Evolutionary conservation across 2,329 filamentous ascomycete genomes (phyloP).

Genomic region (Xylariales sp.): DNA sequence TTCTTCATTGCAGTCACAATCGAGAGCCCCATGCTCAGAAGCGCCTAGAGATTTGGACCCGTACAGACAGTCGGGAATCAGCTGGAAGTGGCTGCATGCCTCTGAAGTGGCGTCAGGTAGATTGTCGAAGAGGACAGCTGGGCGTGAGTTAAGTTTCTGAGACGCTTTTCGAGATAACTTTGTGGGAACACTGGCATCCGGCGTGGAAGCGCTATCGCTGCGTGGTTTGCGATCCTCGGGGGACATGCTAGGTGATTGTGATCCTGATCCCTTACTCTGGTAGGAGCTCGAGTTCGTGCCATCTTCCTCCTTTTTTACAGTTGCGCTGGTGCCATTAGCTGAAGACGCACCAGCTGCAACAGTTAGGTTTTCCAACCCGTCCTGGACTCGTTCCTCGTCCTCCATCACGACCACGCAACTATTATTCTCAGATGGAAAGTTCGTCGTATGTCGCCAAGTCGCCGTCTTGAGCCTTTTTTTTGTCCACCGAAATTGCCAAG

Average conservation of each 20-base stretch:
- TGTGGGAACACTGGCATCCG: constrained; percentile 44
- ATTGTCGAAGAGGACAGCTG: constrained; percentile 66
- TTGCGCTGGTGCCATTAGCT: constrained; percentile 25
- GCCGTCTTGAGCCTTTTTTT: no score
- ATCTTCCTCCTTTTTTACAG: constrained; percentile 31
- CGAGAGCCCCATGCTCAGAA: constrained; percentile 84
- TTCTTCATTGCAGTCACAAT: constrained; percentile 92
- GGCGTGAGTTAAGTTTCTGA: constrained; percentile 61
- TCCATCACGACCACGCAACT: constrained; percentile 24
- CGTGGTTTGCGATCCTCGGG: constrained; percentile 41
- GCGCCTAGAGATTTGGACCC: constrained; percentile 86
- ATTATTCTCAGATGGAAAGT: no score
- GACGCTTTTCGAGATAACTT: constrained; percentile 72
- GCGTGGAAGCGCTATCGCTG: constrained; percentile 43
- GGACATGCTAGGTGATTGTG: constrained; percentile 33
- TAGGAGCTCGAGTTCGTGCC: constrained; percentile 35
- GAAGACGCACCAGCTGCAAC: constrained; percentile 31
- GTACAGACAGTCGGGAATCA: constrained; percentile 84
- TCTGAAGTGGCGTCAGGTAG: constrained; percentile 75
- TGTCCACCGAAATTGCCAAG: no score
- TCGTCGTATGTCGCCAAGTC: no score
- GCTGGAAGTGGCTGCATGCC: constrained; percentile 70
- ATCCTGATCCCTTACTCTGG: constrained; percentile 35
- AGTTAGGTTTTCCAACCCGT: constrained; percentile 37
- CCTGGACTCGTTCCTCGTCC: constrained; percentile 23